phyloP scores from a whole-genome alignment of 768 basidiomycete species.

The Mycena amicta region DNA sequence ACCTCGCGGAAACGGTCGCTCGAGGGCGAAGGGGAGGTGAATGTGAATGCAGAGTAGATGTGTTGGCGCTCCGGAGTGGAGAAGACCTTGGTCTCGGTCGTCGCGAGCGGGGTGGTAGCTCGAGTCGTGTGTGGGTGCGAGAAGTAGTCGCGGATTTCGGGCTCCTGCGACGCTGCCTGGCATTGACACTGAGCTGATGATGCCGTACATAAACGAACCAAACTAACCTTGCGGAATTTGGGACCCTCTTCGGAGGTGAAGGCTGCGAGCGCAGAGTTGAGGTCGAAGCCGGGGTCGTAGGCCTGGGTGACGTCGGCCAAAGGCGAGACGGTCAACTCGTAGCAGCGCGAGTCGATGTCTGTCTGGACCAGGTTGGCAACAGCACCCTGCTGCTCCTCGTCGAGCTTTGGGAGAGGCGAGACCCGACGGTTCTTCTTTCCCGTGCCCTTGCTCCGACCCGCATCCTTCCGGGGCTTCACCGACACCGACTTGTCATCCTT shows the following conservation, averaged over 20 bases:
- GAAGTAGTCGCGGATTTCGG: slow-evolving; percentile 60
- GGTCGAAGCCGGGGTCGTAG: slow-evolving; percentile 47
- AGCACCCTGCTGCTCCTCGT: slow-evolving; percentile 44
- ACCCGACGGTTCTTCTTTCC: slow-evolving; percentile 45
- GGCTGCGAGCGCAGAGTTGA: slow-evolving; percentile 33
- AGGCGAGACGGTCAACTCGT: slow-evolving; percentile 77
- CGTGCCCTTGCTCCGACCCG: slow-evolving; percentile 40
- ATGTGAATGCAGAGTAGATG: slow-evolving; percentile 77
- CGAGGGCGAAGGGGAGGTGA: slow-evolving; percentile 70
- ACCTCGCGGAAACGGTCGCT: slow-evolving; percentile 55
- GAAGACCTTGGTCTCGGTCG: slow-evolving; percentile 44
- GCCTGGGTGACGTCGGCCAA: slow-evolving; percentile 77
- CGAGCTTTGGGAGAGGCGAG: slow-evolving; percentile 65
- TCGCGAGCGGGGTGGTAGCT: slow-evolving; percentile 29
- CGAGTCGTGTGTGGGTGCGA: slow-evolving; percentile 37
- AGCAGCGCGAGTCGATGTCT: slow-evolving; percentile 71
- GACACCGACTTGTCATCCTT: slow-evolving; percentile 45
- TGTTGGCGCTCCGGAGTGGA: slow-evolving; percentile 75
- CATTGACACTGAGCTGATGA: slow-evolving; percentile 12
- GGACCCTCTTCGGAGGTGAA: slow-evolving; percentile 35
- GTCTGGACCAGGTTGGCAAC: slow-evolving; percentile 44
- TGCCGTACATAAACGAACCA: slow-evolving; percentile 14
- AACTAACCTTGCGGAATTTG: slow-evolving; percentile 52
- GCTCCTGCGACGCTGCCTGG: slow-evolving; percentile 59
- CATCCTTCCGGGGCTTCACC: slow-evolving; percentile 38